Base-by-base conservation (phyloP, 257 asterid genomes). In the Knoxia roxburghii region DNA sequence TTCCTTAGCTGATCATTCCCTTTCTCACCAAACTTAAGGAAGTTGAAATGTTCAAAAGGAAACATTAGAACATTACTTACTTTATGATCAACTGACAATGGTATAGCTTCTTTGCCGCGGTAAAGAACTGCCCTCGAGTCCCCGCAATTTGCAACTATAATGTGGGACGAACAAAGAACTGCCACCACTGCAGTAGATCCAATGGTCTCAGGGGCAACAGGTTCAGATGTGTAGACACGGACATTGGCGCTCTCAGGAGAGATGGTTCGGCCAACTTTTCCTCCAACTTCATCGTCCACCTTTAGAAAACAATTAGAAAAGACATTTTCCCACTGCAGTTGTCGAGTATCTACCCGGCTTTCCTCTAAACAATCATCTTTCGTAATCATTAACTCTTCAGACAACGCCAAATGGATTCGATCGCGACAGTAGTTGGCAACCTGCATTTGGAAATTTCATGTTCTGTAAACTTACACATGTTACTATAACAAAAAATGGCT, bases 131-230 rank as follows among this genome's bases (percentile, higher is more conserved):
- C 96, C 77, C 96, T 77, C 1, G 96, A 89, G 76, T 89, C 96
- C 71, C 96, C 96, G 57, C 95, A 87, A 57, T 89, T 89, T 62
- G 93, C 82, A 65, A 89, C 93, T 76, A 89, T 64, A 35, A 89
- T 84, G 73, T 89, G 95, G 69, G 96, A 89, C 18, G 96, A 89
- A 57, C 88, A 85, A 40, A 89, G 68, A 48, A 87, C 85, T 3
- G 89, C 95, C 75, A 87, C 93, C 46, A 89, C 96, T 9, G 96
- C 95, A 33, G 96, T 89, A 3, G 96, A 85, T 50, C 96, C 96
- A 57, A 85, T 89, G 30, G 96, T 89, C 74, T 87, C 96, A 0
- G 95, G 82, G 49, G 89, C 89, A 73, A 84, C 62, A 56, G 93
- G 88, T 57, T 79, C 85, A 11, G 72, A 70, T 54, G 75, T 73